These are phyloP conservation scores for Baeospora myosura DNA, from an alignment of 1,284 basidiomycete species.

Conservation along the genomic window DNA sequence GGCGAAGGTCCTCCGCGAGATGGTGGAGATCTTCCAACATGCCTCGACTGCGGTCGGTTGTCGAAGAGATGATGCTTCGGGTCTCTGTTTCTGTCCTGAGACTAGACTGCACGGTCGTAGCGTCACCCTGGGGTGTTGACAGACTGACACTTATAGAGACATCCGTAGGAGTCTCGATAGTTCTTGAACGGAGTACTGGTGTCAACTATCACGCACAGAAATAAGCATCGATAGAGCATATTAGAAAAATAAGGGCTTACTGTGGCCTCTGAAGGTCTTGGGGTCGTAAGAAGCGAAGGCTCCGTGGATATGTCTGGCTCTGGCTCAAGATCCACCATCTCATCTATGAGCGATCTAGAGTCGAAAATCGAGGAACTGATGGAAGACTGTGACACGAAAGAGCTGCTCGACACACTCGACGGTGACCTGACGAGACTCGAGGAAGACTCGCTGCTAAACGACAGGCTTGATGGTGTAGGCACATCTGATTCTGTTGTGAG, in stretches of 20 bases:
- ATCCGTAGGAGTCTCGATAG: slow-evolving; percentile 27
- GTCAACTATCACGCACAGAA: slow-evolving; percentile 3
- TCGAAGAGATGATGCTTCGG: slow-evolving; percentile 1
- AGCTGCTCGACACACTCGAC: slow-evolving; percentile 24
- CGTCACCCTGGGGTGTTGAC: slow-evolving; percentile 54
- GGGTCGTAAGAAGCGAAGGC: slow-evolving; percentile 47
- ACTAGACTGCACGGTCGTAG: slow-evolving; percentile 48
- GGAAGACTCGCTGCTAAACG: slow-evolving; percentile 17
- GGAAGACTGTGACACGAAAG: slow-evolving; percentile 28
- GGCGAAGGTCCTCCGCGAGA: slow-evolving; percentile 57
- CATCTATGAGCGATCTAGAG: slow-evolving; percentile 23
- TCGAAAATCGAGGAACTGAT: slow-evolving; percentile 29
- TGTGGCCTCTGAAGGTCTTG: slow-evolving; percentile 24
- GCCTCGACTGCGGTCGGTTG: slow-evolving; percentile 27
- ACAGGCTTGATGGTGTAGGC: slow-evolving; percentile 25
- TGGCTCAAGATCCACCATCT: slow-evolving; percentile 12
- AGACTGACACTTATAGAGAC: slow-evolving; percentile 51
- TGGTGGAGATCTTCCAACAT: slow-evolving; percentile 60
- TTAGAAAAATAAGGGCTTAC: slow-evolving; percentile 24
- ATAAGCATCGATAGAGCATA: slow-evolving; percentile 4
- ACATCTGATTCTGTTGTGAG: slow-evolving; percentile 19
- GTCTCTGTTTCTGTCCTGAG: slow-evolving; percentile 39
- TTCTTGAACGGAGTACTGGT: too few species aligned
- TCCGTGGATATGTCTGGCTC: slow-evolving; percentile 32
- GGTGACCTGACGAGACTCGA: slow-evolving; percentile 20